phyloP scores from a whole-genome alignment of 2,329 filamentous ascomycete genomes.

The Aspergillus floridensis region DNA sequence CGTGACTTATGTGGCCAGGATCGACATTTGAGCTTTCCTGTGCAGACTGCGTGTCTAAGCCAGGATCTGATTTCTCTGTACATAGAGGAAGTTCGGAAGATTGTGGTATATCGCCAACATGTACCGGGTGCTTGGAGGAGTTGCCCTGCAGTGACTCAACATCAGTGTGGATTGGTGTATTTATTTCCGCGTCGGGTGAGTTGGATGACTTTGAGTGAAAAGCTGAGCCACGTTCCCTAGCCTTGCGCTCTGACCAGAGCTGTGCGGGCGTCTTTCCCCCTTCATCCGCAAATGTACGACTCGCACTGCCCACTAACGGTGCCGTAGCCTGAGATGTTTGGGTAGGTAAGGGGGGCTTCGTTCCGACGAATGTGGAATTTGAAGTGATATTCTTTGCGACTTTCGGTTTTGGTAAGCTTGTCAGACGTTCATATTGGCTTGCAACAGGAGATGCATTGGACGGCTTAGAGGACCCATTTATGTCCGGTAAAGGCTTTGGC shows the following conservation, averaged over 20 bases:
- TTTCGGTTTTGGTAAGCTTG: conserved; percentile 88
- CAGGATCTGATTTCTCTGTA: neutral
- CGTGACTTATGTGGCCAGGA: neutral
- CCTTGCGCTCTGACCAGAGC: conserved; percentile 97
- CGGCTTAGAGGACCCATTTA: conserved; percentile 60
- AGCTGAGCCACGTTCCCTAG: conserved; percentile 63
- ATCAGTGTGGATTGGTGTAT: conserved; percentile 67
- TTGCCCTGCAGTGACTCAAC: conserved; percentile 66
- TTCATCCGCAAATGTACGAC: conserved; percentile 89
- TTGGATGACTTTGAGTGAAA: conserved; percentile 47
- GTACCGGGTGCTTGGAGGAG: conserved; percentile 74
- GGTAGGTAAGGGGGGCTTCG: conserved; percentile 79
- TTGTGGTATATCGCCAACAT: conserved; percentile 54
- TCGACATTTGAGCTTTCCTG: conserved; percentile 41
- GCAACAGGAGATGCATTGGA: conserved; percentile 77
- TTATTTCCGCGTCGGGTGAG: conserved; percentile 46
- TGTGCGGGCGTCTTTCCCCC: conserved; percentile 96
- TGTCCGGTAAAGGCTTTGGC: conserved; percentile 45
- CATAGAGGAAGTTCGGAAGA: neutral
- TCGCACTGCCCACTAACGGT: conserved; percentile 68
- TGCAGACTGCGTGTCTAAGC: conserved; percentile 43
- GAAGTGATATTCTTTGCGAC: conserved; percentile 82
- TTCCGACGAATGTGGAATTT: conserved; percentile 75
- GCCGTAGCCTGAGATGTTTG: conserved; percentile 62
- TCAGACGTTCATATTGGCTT: conserved; percentile 71